Percentiles rank a stretch among this genome's conserved stretches.
Evolutionary conservation across 768 basidiomycete species (phyloP).

Genomic region (Tricholoma sp.): DNA sequence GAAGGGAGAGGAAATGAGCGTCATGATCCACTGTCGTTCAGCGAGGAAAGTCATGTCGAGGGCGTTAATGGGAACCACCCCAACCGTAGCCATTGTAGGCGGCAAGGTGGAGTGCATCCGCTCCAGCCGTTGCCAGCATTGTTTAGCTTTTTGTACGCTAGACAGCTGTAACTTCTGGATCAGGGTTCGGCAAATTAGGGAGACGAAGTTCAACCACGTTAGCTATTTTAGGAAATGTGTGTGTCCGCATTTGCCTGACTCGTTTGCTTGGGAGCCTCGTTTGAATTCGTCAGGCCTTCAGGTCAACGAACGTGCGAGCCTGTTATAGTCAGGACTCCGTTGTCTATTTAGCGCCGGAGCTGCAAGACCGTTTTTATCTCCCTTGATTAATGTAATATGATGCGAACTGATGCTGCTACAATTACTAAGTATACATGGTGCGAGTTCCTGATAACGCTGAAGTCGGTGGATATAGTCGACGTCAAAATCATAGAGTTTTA

Average conservation of each 20-base stretch:
- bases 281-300: too few relatives aligned
- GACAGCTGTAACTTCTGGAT: not conserved
- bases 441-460: too few relatives aligned
- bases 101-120: not conserved
- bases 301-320: too few relatives aligned
- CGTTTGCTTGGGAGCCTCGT: not conserved
- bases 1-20: slow-evolving; percentile 1
- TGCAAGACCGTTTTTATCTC: too few relatives aligned
- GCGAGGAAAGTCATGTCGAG: not conserved
- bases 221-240: not conserved
- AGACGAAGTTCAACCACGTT: not conserved
- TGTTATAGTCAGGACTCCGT: too few relatives aligned
- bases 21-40: not conserved
- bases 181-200: not conserved
- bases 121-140: not conserved
- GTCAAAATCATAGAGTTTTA: too few relatives aligned
- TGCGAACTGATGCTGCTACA: too few relatives aligned
- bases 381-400: too few relatives aligned
- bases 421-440: too few relatives aligned
- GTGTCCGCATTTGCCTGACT: not conserved
- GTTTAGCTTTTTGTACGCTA: not conserved
- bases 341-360: too few relatives aligned
- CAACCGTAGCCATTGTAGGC: not conserved
- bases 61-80: not conserved
- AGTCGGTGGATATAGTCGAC: too few relatives aligned